These are phyloP conservation scores for Verticillium albo-atrum DNA, from an alignment of 2,329 filamentous ascomycete species.

Conservation along the genomic window DNA sequence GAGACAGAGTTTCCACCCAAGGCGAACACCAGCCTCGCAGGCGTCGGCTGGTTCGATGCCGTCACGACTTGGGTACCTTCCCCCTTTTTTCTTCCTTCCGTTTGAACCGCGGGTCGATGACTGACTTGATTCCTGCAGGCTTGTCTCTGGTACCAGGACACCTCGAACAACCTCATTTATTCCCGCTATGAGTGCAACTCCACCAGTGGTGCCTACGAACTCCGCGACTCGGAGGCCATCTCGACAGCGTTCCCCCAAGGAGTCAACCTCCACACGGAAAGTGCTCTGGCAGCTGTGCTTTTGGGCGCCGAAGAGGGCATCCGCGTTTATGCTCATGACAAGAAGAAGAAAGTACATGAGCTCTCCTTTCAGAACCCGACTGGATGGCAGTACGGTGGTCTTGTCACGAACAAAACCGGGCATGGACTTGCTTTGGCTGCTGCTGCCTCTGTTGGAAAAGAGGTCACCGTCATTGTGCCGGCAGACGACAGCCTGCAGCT, in stretches of 20 bases:
- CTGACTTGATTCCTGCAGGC: conserved; percentile 7
- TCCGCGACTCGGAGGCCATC: conserved; percentile 23
- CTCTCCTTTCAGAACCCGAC: conserved; percentile 22
- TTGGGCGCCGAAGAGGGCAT: conserved; percentile 26
- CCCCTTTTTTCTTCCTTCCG: neutral
- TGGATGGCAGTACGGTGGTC: conserved; percentile 23
- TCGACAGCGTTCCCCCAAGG: conserved; percentile 14
- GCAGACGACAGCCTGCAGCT: conserved; percentile 26
- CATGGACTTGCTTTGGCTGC: conserved; percentile 22
- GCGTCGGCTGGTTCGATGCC: conserved; percentile 1
- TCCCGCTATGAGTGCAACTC: conserved; percentile 26
- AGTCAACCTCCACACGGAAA: conserved; percentile 19
- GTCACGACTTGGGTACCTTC: neutral
- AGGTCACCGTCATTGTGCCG: conserved; percentile 29
- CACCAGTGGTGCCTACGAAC: conserved; percentile 25
- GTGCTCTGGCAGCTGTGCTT: conserved; percentile 25
- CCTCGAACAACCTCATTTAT: conserved; percentile 7
- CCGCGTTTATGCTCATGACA: conserved; percentile 32
- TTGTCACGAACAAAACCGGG: conserved; percentile 24
- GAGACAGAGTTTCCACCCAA: neutral
- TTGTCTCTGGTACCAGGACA: conserved; percentile 7
- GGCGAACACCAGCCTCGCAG: neutral
- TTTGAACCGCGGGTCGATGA: neutral
- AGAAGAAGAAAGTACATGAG: conserved; percentile 22
- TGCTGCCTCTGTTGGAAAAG: conserved; percentile 19